phyloP scores from a whole-genome alignment of 257 asterid species.

The Solanum sitiens region DNA sequence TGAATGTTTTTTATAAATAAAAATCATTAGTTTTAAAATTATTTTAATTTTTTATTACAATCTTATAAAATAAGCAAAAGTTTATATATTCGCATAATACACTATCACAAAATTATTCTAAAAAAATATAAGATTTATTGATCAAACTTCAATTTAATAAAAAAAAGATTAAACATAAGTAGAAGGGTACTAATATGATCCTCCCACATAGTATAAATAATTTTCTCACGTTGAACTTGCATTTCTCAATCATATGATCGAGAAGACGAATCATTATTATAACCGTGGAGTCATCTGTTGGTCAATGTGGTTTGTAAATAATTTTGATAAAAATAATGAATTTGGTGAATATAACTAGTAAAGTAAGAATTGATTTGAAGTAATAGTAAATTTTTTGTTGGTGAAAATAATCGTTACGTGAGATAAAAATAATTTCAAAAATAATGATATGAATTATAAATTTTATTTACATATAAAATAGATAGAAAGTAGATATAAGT shows the following conservation, averaged over 20 bases:
- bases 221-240: neutral
- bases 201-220: rapidly evolving
- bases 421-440: too few relatives aligned
- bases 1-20: too few relatives aligned
- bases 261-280: too few relatives aligned
- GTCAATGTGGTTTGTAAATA: neutral
- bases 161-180: too few relatives aligned
- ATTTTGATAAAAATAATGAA: neutral
- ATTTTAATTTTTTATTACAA: too few relatives aligned
- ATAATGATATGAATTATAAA: too few relatives aligned
- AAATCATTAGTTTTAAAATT: too few relatives aligned
- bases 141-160: neutral
- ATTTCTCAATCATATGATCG: neutral
- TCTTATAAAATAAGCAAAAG: neutral
- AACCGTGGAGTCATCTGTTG: neutral
- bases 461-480: neutral
- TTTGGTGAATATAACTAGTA: neutral
- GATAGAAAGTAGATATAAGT: neutral
- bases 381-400: too few relatives aligned
- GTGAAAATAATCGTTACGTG: neutral
- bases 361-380: neutral
- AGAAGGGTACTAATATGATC: neutral
- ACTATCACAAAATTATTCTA: neutral
- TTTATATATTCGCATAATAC: neutral
- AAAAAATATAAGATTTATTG: too few relatives aligned